Percentiles rank a stretch among this genome's conserved stretches.
Conservation (phyloP, 2,329 filamentous ascomycete species). For the Fusarium nanum region DNA sequence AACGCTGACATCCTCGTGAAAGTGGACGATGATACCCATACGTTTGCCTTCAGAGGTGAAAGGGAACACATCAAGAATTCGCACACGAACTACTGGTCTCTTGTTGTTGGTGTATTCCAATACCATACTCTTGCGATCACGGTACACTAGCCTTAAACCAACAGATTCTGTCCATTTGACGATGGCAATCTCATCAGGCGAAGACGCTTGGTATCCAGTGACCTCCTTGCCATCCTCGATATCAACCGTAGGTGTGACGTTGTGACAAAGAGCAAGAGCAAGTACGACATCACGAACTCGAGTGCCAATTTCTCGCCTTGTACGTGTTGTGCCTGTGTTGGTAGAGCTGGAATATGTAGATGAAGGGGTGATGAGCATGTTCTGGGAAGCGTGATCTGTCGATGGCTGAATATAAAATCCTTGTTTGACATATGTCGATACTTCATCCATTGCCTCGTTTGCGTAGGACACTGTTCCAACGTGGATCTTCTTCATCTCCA, state of each 20-base stretch:
- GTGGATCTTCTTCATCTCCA: conserved; percentile 99
- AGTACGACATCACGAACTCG: conserved; percentile 93
- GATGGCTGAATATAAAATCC: conserved; percentile 73
- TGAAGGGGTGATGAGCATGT: conserved; percentile 78
- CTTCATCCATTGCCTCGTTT: conserved; percentile 99
- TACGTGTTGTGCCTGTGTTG: conserved; percentile 77
- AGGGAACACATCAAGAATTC: conserved; percentile 93
- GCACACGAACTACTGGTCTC: conserved; percentile 81
- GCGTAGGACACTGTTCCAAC: conserved; percentile 98
- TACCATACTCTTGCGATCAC: conserved; percentile 87
- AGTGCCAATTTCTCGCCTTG: conserved; percentile 90
- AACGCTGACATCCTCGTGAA: conserved; percentile 68
- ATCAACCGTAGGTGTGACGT: conserved; percentile 87
- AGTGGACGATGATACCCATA: conserved; percentile 97
- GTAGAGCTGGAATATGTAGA: conserved; percentile 73
- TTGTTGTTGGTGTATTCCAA: conserved; percentile 82
- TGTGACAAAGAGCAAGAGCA: conserved; percentile 93
- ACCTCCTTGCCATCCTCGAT: conserved; percentile 80
- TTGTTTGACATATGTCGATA: conserved; percentile 85
- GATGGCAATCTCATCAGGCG: conserved; percentile 97
- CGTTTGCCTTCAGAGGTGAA: conserved; percentile 98
- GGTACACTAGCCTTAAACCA: conserved; percentile 83
- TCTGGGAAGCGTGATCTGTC: conserved; percentile 57
- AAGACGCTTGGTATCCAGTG: conserved; percentile 95
- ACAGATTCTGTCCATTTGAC: conserved; percentile 95